These are phyloP conservation scores for Hypsizygus ulmarius DNA, from an alignment of 1,284 basidiomycete genomes.

Conservation along the genomic window DNA sequence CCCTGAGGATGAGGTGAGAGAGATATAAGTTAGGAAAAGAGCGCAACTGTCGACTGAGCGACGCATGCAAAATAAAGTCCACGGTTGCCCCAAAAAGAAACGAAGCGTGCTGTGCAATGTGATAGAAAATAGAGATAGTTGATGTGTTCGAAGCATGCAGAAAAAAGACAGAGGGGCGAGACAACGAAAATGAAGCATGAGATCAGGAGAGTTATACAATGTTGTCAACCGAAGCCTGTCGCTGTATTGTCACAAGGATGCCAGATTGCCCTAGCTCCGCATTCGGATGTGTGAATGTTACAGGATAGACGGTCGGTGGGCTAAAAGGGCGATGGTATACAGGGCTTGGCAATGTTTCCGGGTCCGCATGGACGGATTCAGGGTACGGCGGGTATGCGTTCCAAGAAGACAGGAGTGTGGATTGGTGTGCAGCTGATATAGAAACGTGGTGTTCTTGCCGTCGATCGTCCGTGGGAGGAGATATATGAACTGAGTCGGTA, in stretches of 20 bases:
- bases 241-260: slow-evolving; percentile 21
- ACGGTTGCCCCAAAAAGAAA: too few species aligned
- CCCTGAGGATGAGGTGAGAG: too few species aligned
- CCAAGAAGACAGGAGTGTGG: not conserved
- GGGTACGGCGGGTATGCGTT: not conserved
- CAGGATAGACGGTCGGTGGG: slow-evolving; percentile 13
- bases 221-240: slow-evolving; percentile 19
- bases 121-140: too few species aligned
- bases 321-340: slow-evolving; percentile 7
- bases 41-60: too few species aligned
- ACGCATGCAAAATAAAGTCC: too few species aligned
- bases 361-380: not conserved
- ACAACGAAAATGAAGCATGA: too few species aligned
- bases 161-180: too few species aligned
- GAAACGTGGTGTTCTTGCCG: too few species aligned
- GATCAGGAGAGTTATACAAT: slow-evolving; percentile 14
- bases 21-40: too few species aligned
- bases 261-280: slow-evolving; percentile 10
- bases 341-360: slow-evolving; percentile 3
- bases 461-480: not conserved
- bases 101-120: too few species aligned
- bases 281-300: slow-evolving; percentile 3
- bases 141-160: too few species aligned
- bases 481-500: not conserved
- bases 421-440: not conserved